Conservation (phyloP, 345 rosid genomes). For the Turnera subulata region DNA sequence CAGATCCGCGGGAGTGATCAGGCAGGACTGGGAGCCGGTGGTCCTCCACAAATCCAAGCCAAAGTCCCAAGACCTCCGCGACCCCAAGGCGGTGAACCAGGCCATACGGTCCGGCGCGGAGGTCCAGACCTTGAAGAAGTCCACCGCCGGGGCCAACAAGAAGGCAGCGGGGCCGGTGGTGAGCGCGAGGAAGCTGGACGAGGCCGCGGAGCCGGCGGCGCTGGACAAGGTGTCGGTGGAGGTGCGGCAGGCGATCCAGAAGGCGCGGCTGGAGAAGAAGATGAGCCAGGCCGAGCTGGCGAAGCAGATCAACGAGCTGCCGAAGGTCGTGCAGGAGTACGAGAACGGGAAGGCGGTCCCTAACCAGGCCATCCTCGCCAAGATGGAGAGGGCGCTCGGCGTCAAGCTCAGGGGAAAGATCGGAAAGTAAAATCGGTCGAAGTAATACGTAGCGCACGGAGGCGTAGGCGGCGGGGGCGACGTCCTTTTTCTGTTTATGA, state of each 20-base stretch:
- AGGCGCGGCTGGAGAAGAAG: constrained; percentile 70
- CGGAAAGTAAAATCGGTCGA: constrained; percentile 7
- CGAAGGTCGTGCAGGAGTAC: constrained; percentile 80
- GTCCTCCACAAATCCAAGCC: constrained; percentile 61
- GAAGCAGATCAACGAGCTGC: constrained; percentile 66
- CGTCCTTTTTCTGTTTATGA: too few relatives aligned
- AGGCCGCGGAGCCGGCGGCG: constrained; percentile 60
- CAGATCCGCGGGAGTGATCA: constrained; percentile 52
- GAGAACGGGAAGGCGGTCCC: constrained; percentile 86
- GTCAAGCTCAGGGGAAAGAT: constrained; percentile 67
- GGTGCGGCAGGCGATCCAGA: constrained; percentile 68
- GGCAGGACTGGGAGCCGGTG: constrained; percentile 84
- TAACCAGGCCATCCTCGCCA: constrained; percentile 60
- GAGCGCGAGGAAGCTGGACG: constrained; percentile 58
- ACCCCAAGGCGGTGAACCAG: constrained; percentile 70
- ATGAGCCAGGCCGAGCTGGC: constrained; percentile 76
- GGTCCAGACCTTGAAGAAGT: constrained; percentile 58
- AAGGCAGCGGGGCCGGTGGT: constrained; percentile 42
- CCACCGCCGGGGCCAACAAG: constrained; percentile 66
- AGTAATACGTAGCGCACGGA: too few relatives aligned
- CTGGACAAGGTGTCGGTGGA: constrained; percentile 48
- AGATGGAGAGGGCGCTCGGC: constrained; percentile 81
- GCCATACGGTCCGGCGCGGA: constrained; percentile 56
- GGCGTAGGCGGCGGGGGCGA: too few relatives aligned
- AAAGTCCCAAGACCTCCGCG: constrained; percentile 52